Evolutionary conservation across 257 asterid genomes (phyloP).

Genomic region (Leptodermis oblonga): DNA sequence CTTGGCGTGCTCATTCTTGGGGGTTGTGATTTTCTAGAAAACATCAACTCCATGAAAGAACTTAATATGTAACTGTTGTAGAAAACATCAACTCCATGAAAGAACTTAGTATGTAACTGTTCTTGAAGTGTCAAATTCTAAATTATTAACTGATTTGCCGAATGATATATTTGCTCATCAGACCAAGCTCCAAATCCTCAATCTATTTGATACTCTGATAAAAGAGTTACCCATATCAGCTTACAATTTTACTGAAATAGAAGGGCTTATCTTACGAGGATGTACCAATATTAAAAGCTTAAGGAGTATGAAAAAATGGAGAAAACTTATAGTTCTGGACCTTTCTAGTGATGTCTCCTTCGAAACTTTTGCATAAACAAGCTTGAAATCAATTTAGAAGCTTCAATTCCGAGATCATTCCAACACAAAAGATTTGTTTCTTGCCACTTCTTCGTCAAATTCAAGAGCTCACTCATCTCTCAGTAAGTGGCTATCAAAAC

Average conservation of each 20-base stretch:
- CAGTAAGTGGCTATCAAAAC: conserved; percentile 3
- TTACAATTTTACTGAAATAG: conserved; percentile 14
- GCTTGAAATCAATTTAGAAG: conserved; percentile 11
- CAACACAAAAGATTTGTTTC: background rate
- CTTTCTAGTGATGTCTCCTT: conserved; percentile 26
- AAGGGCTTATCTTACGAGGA: conserved; percentile 7
- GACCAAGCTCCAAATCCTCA: conserved; percentile 11
- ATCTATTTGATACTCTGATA: conserved; percentile 5
- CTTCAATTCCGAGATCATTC: conserved; percentile 21
- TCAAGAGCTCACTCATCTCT: conserved; percentile 17
- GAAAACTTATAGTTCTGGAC: conserved; percentile 14
- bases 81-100: conserved; percentile 2
- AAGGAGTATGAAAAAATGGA: conserved; percentile 10
- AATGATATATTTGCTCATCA: conserved; percentile 5
- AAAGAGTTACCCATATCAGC: conserved; percentile 1
- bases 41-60: background rate
- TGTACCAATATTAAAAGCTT: conserved; percentile 3
- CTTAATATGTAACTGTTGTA: conserved; percentile 6
- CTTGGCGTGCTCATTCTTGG: conserved; percentile 17
- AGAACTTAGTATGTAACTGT: conserved; percentile 7
- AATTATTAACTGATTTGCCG: background rate
- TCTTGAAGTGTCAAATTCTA: conserved; percentile 19
- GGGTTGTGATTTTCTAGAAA: conserved; percentile 12
- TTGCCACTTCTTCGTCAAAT: conserved; percentile 16
- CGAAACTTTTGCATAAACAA: conserved; percentile 10